These are phyloP conservation scores for Claviceps citrina DNA, from an alignment of 2,329 filamentous ascomycete species.

Conservation along the genomic window DNA sequence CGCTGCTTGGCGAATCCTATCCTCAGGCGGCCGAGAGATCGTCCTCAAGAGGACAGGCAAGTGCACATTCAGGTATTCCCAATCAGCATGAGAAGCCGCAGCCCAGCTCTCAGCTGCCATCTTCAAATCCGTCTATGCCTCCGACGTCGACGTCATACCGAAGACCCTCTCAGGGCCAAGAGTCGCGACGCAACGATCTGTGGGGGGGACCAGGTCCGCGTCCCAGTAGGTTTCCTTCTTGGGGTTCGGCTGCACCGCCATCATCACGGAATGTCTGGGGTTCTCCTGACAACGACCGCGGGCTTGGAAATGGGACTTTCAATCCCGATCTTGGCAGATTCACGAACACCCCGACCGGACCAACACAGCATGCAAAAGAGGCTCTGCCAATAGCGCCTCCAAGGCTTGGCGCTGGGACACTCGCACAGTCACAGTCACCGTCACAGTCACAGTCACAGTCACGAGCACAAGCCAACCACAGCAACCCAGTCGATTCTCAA, in stretches of 20 bases:
- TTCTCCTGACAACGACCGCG: constrained; percentile 53
- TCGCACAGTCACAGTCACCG: constrained; percentile 8
- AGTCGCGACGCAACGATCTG: constrained; percentile 18
- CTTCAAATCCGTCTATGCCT: constrained; percentile 9
- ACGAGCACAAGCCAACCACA: constrained; percentile 15
- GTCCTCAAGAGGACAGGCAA: not conserved
- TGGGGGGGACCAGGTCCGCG: constrained; percentile 26
- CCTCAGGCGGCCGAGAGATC: constrained; percentile 1
- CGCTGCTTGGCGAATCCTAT: constrained; percentile 8
- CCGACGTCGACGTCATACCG: constrained; percentile 10
- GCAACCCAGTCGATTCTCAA: constrained; percentile 16
- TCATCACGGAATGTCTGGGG: constrained; percentile 55
- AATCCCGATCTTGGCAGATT: constrained; percentile 42
- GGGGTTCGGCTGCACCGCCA: constrained; percentile 30
- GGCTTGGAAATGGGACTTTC: constrained; percentile 66
- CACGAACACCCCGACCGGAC: constrained; percentile 21
- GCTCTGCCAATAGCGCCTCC: constrained; percentile 33
- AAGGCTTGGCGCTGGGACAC: constrained; percentile 4
- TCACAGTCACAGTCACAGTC: too few relatives aligned
- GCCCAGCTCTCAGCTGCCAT: constrained; percentile 4
- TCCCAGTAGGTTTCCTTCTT: constrained; percentile 34
- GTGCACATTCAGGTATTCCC: not conserved
- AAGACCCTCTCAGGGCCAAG: constrained; percentile 19
- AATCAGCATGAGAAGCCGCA: constrained; percentile 3
- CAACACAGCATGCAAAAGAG: constrained; percentile 20